phyloP scores from a whole-genome alignment of 805 yeast genomes.

The Yarrowia bubula region DNA sequence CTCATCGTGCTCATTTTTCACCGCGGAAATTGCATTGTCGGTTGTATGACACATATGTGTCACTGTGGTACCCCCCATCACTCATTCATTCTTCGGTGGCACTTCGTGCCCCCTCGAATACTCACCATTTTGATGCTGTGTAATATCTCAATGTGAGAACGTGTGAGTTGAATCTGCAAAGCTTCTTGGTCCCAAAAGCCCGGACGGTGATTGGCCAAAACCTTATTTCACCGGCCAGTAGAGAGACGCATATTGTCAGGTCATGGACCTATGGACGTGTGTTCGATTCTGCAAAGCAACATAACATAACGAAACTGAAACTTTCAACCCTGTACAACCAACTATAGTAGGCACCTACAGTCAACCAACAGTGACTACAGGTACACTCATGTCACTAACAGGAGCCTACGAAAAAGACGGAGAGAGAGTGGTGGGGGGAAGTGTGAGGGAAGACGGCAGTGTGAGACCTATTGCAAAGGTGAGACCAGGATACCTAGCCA shows the following conservation, averaged over 20 bases:
- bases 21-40: too few relatives aligned
- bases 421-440: constrained; percentile 28
- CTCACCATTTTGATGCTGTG: constrained; percentile 27
- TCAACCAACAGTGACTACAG: too few relatives aligned
- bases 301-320: too few relatives aligned
- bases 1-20: too few relatives aligned
- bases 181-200: constrained; percentile 15
- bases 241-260: background rate
- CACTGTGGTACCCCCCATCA: too few relatives aligned
- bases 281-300: background rate
- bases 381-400: background rate
- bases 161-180: constrained; percentile 23
- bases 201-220: constrained; percentile 12
- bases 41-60: too few relatives aligned
- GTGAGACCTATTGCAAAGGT: constrained; percentile 32
- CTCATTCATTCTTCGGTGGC: too few relatives aligned
- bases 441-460: constrained; percentile 34
- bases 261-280: too few relatives aligned
- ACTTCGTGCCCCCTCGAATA: background rate
- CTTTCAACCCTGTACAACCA: too few relatives aligned
- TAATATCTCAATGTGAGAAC: constrained; percentile 13
- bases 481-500: constrained; percentile 35
- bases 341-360: too few relatives aligned
- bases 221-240: background rate
- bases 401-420: constrained; percentile 26